These are phyloP conservation scores for Carex littledalei DNA, from an alignment of 176 grass and related monocot species.

Conservation along the genomic window DNA sequence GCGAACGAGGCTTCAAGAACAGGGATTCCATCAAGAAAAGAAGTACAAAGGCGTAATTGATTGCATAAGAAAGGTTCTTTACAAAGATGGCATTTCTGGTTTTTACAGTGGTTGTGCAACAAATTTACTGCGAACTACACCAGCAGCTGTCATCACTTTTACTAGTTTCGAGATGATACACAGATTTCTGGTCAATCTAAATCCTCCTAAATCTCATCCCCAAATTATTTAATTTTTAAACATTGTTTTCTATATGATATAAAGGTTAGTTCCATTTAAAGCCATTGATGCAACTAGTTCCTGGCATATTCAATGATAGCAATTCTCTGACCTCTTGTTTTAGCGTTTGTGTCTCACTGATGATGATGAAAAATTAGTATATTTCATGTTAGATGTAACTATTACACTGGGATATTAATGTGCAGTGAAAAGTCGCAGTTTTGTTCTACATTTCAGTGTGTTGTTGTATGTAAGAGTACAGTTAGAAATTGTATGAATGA, in stretches of 20 bases:
- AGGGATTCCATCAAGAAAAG: conserved; percentile 47
- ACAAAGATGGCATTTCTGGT: conserved; percentile 60
- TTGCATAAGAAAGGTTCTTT: conserved; percentile 72
- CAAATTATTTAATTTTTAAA: conserved; percentile 41
- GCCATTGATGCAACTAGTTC: neutral
- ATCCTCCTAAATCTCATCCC: conserved; percentile 42
- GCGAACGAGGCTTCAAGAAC: conserved; percentile 86
- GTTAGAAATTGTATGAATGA: too few species aligned
- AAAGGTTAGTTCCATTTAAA: neutral
- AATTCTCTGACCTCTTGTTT: neutral
- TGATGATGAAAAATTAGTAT: conserved; percentile 11
- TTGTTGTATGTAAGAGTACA: too few species aligned
- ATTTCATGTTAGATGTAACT: neutral
- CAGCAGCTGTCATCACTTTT: conserved; percentile 95
- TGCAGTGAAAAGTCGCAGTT: neutral
- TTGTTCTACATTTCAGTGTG: neutral
- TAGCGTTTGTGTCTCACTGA: neutral
- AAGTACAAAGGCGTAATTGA: conserved; percentile 75
- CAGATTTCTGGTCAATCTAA: conserved; percentile 49
- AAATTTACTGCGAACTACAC: conserved; percentile 85
- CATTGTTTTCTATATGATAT: neutral
- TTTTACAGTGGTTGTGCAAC: conserved; percentile 94
- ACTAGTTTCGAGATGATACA: conserved; percentile 99
- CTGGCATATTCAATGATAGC: neutral
- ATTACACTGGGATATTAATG: neutral